Conservation (phyloP, 148 eudicot genomes). For the Heliosperma pusillum region DNA sequence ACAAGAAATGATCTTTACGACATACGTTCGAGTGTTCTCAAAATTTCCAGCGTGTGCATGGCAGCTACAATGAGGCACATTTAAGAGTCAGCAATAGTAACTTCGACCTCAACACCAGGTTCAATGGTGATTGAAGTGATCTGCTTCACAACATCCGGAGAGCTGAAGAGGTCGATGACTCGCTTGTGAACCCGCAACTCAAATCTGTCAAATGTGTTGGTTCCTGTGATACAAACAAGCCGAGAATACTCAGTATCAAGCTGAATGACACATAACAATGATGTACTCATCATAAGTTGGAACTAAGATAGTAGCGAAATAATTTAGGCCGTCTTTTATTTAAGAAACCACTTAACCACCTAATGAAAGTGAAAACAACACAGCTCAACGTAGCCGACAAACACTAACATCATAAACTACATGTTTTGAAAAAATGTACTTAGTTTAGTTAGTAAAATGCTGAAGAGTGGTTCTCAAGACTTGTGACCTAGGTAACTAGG, state of each 20-base stretch:
- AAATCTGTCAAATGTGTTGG: constrained; percentile 69
- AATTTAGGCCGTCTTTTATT: too few relatives aligned
- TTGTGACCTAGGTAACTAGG: too few relatives aligned
- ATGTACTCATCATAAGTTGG: too few relatives aligned
- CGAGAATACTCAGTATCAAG: too few relatives aligned
- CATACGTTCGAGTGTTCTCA: constrained; percentile 15
- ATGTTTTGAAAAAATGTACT: too few relatives aligned
- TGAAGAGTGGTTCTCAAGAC: too few relatives aligned
- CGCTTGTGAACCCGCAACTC: constrained; percentile 85
- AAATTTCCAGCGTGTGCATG: constrained; percentile 12
- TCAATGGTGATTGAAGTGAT: constrained; percentile 68
- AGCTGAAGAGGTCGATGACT: constrained; percentile 77
- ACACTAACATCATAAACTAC: too few relatives aligned
- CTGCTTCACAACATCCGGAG: constrained; percentile 82
- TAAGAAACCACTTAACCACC: too few relatives aligned
- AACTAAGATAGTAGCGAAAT: too few relatives aligned
- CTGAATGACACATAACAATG: too few relatives aligned
- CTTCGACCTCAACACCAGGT: constrained; percentile 64
- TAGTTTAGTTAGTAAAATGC: too few relatives aligned
- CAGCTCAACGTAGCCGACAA: too few relatives aligned
- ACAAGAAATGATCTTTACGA: constrained; percentile 20
- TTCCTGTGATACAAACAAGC: constrained; percentile 31
- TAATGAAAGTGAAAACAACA: background rate
- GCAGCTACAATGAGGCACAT: background rate
- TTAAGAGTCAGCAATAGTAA: constrained; percentile 70